Evolutionary conservation across 129 eudicot species (phyloP), one percentile per base, ranked within the genome.

Genomic region (Calendula officinalis): DNA sequence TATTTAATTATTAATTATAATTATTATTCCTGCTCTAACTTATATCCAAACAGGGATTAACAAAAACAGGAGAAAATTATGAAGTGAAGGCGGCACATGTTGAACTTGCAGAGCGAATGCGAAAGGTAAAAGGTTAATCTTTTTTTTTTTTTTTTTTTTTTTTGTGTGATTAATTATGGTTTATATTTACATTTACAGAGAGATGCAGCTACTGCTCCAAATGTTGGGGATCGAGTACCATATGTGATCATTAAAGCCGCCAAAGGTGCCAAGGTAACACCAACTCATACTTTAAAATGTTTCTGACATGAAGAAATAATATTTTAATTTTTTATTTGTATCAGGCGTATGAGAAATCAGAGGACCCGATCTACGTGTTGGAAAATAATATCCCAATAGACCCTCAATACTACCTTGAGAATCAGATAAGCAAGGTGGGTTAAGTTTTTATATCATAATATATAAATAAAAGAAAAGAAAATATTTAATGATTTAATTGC

Each of bases 201-300:
- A 77, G 99, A 94, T 88, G 89, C 99, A 79, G 99, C 97, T 37
- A 88, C 97, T 47, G 99, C 99, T 57, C 99, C 99, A 35, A 82
- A 76, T 78, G 92, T 94, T 33, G 99, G 99, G 51, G 99, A 94
- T 77, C 86, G 99, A 73, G 99, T 94, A 49, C 99, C 99, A 50
- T 94, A 94, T 68, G 99, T 94, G 46, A 94, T 94, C 47, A 59
- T 94, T 57, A 88, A 88, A 81, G 97, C 94, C 60, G 86, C 97
- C 61, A 94, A 94, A 80, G 90, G 90, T 69, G 96, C 99, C 72
- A 94, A 94, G 99, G 99, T 88, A 54, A 54, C 52, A 42, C 46
- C 30, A 14, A 4, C 2, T 63, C 45, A 15, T 33, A 71, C 22
- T 45, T 17, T 15, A 60, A 37, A 48, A 50, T 32, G 63, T 32